Conservation (phyloP, 1,284 basidiomycete species). For the Sporisorium sorghi region DNA sequence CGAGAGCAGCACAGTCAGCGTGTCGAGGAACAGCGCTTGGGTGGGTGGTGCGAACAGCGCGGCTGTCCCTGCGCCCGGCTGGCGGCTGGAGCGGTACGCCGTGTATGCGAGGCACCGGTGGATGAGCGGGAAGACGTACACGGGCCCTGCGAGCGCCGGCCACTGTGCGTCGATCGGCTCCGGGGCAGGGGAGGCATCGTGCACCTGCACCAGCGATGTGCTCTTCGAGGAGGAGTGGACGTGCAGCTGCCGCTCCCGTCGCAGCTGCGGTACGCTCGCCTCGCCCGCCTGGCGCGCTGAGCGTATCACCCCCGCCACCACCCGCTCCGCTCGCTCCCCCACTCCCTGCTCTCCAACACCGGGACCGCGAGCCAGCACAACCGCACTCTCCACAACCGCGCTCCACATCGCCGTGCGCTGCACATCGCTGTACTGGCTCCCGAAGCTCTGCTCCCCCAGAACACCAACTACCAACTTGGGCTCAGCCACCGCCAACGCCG, state of each 20-base stretch:
- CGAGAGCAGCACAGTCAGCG: constrained; percentile 77
- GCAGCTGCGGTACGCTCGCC: constrained; percentile 33
- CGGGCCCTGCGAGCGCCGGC: constrained; percentile 46
- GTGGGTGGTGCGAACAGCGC: constrained; percentile 82
- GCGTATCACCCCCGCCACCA: constrained; percentile 8
- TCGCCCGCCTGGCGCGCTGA: constrained; percentile 35
- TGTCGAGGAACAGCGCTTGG: constrained; percentile 79
- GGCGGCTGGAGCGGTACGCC: not conserved
- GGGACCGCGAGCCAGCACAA: constrained; percentile 74
- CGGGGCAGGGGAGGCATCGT: not conserved
- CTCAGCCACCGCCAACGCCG: constrained; percentile 81
- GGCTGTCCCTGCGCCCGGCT: constrained; percentile 72
- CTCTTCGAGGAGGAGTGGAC: not conserved
- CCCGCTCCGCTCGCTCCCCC: constrained; percentile 15
- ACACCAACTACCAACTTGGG: constrained; percentile 79
- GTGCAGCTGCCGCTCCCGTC: constrained; percentile 6
- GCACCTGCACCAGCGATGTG: not conserved
- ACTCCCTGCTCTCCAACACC: not conserved
- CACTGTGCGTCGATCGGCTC: constrained; percentile 1
- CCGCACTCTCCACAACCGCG: constrained; percentile 83
- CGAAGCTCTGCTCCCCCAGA: constrained; percentile 88
- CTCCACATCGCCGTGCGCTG: constrained; percentile 88
- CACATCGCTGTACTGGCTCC: constrained; percentile 85
- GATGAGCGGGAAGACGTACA: constrained; percentile 81
- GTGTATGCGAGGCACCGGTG: constrained; percentile 81